phyloP scores from a whole-genome alignment of 225 moss, liverwort and hornwort genomes.

The Marchantia polymorpha region DNA sequence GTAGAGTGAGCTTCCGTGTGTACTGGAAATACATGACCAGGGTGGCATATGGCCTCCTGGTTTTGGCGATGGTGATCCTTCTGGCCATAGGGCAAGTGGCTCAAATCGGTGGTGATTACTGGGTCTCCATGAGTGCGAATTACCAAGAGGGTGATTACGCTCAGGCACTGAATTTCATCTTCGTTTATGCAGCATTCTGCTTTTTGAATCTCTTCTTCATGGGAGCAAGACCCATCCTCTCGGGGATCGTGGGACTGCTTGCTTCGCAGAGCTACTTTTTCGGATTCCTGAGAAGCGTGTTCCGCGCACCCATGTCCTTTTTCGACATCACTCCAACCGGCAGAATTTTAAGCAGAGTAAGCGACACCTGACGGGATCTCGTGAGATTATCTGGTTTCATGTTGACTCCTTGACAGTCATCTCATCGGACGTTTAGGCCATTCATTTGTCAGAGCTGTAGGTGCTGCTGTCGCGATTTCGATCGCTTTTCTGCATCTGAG shows the following conservation, averaged over 20 bases:
- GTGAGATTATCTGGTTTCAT: no score
- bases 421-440: no score
- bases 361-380: not conserved
- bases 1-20: slow-evolving; percentile 38
- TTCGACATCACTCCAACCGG: slow-evolving; percentile 63
- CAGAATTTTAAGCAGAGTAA: slow-evolving; percentile 62
- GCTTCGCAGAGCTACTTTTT: slow-evolving; percentile 60
- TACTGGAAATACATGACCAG: slow-evolving; percentile 56
- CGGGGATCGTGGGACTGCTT: slow-evolving; percentile 42
- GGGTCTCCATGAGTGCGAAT: slow-evolving; percentile 43
- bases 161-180: slow-evolving; percentile 41
- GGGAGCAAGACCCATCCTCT: slow-evolving; percentile 45
- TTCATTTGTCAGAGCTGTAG: not conserved
- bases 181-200: slow-evolving; percentile 47
- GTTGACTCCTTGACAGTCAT: not conserved
- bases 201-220: slow-evolving; percentile 47
- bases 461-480: not conserved
- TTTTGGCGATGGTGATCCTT: slow-evolving; percentile 36
- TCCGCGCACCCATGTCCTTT: slow-evolving; percentile 65
- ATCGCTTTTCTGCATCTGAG: not conserved
- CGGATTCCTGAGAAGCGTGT: slow-evolving; percentile 43
- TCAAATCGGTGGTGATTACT: slow-evolving; percentile 56
- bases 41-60: slow-evolving; percentile 33
- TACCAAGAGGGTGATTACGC: slow-evolving; percentile 25
- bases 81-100: slow-evolving; percentile 46